Base-by-base conservation (phyloP, 345 rosid species). In the Brassica incana region DNA sequence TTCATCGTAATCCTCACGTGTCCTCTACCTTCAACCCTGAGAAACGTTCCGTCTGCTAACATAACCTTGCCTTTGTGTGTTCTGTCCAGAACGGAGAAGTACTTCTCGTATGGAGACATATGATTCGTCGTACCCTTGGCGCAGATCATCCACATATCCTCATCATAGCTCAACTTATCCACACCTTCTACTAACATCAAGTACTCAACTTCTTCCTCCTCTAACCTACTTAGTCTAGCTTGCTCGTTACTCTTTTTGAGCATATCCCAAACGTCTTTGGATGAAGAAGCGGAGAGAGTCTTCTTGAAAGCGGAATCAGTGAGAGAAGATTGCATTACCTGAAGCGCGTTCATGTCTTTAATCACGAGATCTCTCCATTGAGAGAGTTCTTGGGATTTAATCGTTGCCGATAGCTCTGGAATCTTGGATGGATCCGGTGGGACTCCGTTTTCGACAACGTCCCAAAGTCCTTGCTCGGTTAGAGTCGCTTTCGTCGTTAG, bases 391-490 rank as follows among this genome's bases (percentile, higher is more conserved):
- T 58, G 29, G 12, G 30, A 2, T 20, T 20, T 32, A 36, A 63
- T 4, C 63, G 29, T 20, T 14, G 63, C 63, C 5, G 63, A 10
- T 3, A 58, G 63, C 14, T 58, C 63, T 20, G 63, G 63, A 1
- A 58, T 20, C 66, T 71, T 65, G 32, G 66, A 2, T 38, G 81
- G 81, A 71, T 78, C 59, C 2, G 72, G 71, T 8, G 81, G 59
- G 66, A 78, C n/a, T 63, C 81, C 81, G 8, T n/a, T 78, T 0
- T 63, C 72, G 0, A 78, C 71, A 0, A 78, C 71, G 36, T 64
- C 59, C 76, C 81, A 71, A 71, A 78, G 66, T 10, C 45, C 59
- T 38, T 65, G 30, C 35, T 36, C 60, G 5, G 6, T 2, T 3
- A 72, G 50, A 11, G 35, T 52, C 8, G 60, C 14, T 65, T 78